Conservation (phyloP, 306 rosid species). For the Mucuna pruriens region DNA sequence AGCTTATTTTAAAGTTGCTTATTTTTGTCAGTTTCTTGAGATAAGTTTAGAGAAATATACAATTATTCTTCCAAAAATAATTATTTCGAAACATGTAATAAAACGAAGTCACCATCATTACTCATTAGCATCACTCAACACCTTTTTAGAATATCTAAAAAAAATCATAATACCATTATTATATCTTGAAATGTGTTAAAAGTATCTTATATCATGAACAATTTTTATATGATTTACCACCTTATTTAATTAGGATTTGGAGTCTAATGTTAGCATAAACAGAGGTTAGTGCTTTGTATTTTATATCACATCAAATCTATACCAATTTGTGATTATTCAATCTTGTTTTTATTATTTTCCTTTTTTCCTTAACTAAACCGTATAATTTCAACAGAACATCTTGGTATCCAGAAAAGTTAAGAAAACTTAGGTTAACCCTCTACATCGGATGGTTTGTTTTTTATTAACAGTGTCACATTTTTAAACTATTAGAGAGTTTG, state of each 20-base stretch:
- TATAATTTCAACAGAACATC: too few relatives aligned
- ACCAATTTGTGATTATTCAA: not conserved
- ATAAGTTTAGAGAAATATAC: too few relatives aligned
- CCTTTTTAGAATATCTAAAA: not conserved
- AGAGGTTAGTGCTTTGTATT: not conserved
- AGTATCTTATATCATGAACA: not conserved
- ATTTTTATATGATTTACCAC: not conserved
- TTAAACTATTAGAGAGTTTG: not conserved
- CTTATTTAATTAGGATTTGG: not conserved
- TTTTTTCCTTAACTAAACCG: not conserved
- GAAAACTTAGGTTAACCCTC: not conserved
- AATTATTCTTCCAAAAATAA: not conserved
- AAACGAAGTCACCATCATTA: not conserved
- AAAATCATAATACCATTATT: not conserved
- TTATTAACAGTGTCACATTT: not conserved
- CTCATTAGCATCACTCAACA: not conserved
- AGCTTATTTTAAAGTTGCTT: not conserved
- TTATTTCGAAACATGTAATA: not conserved
- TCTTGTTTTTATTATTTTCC: not conserved
- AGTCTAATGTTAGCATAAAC: not conserved
- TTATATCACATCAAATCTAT: not conserved
- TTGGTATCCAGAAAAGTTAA: too few relatives aligned
- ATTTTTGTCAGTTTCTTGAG: not conserved
- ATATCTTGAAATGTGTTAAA: too few relatives aligned
- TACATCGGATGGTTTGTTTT: not conserved